These are phyloP conservation scores for Malassezia restricta DNA, from an alignment of 1,284 basidiomycete species.

Conservation along the genomic window DNA sequence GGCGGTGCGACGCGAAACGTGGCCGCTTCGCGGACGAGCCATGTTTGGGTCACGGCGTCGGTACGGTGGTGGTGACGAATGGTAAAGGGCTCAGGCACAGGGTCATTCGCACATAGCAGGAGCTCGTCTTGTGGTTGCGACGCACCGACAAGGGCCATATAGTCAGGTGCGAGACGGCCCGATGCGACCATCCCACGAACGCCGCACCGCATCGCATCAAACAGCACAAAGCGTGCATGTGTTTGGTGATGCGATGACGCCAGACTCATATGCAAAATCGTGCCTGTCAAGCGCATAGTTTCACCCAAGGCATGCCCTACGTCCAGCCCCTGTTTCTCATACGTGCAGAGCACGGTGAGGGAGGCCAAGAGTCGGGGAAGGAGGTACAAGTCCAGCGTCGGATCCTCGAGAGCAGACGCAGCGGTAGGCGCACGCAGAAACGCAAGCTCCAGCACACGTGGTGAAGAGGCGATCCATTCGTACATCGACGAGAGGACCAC, in stretches of 20 bases:
- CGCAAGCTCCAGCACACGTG: background rate
- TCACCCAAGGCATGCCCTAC: background rate
- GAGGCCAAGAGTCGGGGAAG: constrained; percentile 5
- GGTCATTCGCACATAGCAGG: background rate
- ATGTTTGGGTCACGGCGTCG: background rate
- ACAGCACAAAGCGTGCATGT: constrained; percentile 7
- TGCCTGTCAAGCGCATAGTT: constrained; percentile 12
- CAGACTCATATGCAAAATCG: constrained; percentile 5
- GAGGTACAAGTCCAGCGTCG: constrained; percentile 14
- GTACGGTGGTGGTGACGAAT: background rate
- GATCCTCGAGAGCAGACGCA: background rate
- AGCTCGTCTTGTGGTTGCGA: background rate
- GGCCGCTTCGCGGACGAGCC: background rate
- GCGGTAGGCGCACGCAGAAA: background rate
- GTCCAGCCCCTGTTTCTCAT: background rate
- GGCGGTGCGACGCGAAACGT: background rate
- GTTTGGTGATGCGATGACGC: constrained; percentile 2
- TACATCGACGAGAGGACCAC: background rate
- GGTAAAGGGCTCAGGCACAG: background rate
- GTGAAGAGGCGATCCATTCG: constrained; percentile 1
- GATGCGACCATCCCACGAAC: background rate
- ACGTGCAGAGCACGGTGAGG: constrained; percentile 5
- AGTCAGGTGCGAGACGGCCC: background rate
- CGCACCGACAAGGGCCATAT: background rate
- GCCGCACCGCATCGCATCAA: constrained; percentile 8